Conservation (phyloP, 768 basidiomycete genomes). For the Pleurotus platypus region DNA sequence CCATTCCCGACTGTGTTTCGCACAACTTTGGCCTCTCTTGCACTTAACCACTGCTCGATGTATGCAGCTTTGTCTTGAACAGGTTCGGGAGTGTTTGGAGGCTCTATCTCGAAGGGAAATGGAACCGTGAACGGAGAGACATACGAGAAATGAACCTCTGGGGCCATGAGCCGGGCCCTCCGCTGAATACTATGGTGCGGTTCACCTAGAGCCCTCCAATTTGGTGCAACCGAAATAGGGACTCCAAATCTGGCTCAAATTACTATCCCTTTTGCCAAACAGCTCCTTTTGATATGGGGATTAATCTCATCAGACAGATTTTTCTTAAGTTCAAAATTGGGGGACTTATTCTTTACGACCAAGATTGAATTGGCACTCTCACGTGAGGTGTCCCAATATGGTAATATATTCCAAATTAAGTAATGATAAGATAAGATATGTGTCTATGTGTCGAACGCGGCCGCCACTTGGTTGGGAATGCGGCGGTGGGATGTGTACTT, state of each 20-base stretch:
- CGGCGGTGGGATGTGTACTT: conserved; percentile 23
- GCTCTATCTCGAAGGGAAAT: conserved; percentile 78
- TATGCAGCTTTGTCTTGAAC: conserved; percentile 52
- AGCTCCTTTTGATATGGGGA: conserved; percentile 11
- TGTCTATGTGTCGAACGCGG: not conserved
- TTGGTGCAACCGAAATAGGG: conserved; percentile 6
- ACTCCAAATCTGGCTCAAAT: conserved; percentile 2
- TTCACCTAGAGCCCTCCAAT: conserved; percentile 10
- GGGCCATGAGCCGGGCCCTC: conserved; percentile 56
- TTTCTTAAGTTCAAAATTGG: conserved; percentile 16
- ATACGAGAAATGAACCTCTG: conserved; percentile 69
- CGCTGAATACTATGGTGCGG: conserved; percentile 52
- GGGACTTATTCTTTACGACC: conserved; percentile 12
- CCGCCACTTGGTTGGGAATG: conserved; percentile 15
- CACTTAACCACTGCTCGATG: conserved; percentile 75
- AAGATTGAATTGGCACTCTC: too few species aligned
- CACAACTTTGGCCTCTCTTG: conserved; percentile 54
- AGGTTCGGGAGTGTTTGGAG: conserved; percentile 44
- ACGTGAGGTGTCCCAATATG: too few species aligned
- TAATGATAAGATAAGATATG: conserved; percentile 15
- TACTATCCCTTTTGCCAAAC: conserved; percentile 14
- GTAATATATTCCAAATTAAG: not conserved
- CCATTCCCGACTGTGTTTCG: conserved; percentile 10
- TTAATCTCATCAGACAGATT: conserved; percentile 14
- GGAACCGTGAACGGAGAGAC: conserved; percentile 77